These are phyloP conservation scores for Boletellus sp. DNA, from an alignment of 768 basidiomycete species.

Conservation along the genomic window DNA sequence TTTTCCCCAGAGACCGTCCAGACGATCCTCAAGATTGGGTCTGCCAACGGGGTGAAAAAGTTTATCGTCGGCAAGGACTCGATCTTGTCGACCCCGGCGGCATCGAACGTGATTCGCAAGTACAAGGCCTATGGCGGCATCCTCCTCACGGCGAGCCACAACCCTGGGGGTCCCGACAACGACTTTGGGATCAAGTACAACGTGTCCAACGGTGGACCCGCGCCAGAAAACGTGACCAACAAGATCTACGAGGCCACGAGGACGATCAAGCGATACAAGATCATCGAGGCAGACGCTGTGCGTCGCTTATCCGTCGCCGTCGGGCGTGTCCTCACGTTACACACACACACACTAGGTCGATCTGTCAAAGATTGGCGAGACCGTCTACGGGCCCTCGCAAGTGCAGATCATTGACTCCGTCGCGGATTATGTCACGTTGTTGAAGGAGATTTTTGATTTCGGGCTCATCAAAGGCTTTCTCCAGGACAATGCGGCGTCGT, in stretches of 20 bases:
- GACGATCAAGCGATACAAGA: constrained; percentile 80
- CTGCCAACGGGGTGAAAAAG: constrained; percentile 88
- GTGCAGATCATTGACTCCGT: constrained; percentile 95
- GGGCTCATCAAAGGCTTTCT: constrained; percentile 88
- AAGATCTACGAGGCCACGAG: constrained; percentile 92
- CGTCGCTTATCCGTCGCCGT: constrained; percentile 27
- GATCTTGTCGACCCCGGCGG: constrained; percentile 96
- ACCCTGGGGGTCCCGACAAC: constrained; percentile 96
- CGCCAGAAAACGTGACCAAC: constrained; percentile 94
- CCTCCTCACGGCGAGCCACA: constrained; percentile 94
- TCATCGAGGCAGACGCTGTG: constrained; percentile 73
- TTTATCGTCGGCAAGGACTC: constrained; percentile 89
- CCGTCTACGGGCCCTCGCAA: constrained; percentile 74
- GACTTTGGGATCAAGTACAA: constrained; percentile 99
- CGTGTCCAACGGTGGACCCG: constrained; percentile 94
- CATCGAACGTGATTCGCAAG: constrained; percentile 91
- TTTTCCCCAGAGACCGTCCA: constrained; percentile 85
- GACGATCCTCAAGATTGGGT: constrained; percentile 89
- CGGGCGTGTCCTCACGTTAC: neutral
- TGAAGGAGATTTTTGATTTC: constrained; percentile 94
- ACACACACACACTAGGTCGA: constrained; percentile 53
- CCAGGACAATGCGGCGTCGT: constrained; percentile 57
- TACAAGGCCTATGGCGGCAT: constrained; percentile 97
- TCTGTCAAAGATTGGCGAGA: constrained; percentile 76
- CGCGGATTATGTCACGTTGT: constrained; percentile 76